These are phyloP conservation scores for Termitomyces sp. DNA, from an alignment of 768 basidiomycete species.

Conservation along the genomic window DNA sequence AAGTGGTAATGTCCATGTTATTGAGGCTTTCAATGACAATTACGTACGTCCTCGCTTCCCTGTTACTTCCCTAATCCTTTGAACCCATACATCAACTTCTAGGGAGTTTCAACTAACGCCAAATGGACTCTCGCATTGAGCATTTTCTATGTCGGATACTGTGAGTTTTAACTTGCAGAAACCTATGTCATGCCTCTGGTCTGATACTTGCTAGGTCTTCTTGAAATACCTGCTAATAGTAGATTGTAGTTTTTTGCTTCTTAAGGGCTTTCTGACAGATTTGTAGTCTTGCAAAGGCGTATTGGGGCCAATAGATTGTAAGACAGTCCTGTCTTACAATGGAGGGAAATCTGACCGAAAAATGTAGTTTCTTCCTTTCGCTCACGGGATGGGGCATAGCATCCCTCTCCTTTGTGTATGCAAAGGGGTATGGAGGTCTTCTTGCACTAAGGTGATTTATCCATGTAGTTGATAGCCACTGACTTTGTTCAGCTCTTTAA, in stretches of 20 bases:
- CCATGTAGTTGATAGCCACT: neutral
- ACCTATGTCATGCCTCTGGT: neutral
- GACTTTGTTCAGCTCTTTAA: neutral
- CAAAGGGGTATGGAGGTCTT: constrained; percentile 45
- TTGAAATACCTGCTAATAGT: constrained; percentile 57
- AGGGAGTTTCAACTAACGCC: constrained; percentile 47
- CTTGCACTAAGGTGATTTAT: constrained; percentile 37
- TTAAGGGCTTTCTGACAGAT: neutral
- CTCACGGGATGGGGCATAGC: constrained; percentile 47
- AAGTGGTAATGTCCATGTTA: constrained; percentile 53
- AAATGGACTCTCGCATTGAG: constrained; percentile 53
- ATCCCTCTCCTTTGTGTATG: constrained; percentile 48
- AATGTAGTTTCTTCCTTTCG: constrained; percentile 45
- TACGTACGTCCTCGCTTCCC: constrained; percentile 28
- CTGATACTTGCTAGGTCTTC: constrained; percentile 23
- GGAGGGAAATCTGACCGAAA: neutral
- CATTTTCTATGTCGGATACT: constrained; percentile 58
- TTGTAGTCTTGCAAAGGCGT: constrained; percentile 44
- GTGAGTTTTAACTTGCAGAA: constrained; percentile 20
- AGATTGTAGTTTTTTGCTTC: neutral
- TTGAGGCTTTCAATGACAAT: constrained; percentile 45
- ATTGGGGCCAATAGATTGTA: constrained; percentile 57
- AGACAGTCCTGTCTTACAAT: constrained; percentile 3
- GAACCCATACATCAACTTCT: neutral
- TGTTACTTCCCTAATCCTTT: neutral